phyloP scores from a whole-genome alignment of 495 filamentous ascomycete species.

The Penicillium paradoxum region DNA sequence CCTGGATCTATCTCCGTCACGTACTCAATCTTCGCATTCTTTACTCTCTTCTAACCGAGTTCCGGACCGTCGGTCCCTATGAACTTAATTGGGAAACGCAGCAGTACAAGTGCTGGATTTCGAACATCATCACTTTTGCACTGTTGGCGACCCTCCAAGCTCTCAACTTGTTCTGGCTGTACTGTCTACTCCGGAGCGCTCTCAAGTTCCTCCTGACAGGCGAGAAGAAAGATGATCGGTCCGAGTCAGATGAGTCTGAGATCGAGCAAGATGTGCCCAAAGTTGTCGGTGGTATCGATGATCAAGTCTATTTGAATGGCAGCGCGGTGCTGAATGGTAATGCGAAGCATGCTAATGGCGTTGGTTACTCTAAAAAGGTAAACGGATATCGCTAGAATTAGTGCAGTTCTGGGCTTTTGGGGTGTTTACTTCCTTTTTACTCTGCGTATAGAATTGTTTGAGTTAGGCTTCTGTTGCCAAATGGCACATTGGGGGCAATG shows the following conservation, averaged over 20 bases:
- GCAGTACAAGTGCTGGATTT: constrained; percentile 68
- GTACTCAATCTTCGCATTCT: constrained; percentile 80
- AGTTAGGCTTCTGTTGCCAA: too few relatives aligned
- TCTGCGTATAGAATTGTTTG: neutral
- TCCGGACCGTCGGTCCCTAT: constrained; percentile 74
- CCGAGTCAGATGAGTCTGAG: constrained; percentile 10
- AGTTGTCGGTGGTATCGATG: neutral
- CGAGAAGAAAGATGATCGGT: constrained; percentile 27
- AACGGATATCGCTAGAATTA: too few relatives aligned
- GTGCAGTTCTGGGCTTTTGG: too few relatives aligned
- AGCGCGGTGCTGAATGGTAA: neutral
- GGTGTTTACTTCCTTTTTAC: neutral
- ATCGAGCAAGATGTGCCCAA: constrained; percentile 7
- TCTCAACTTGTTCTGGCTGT: constrained; percentile 76
- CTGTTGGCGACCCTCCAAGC: constrained; percentile 64
- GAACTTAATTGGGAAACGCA: constrained; percentile 69
- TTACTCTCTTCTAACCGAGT: constrained; percentile 69
- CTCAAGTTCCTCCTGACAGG: constrained; percentile 19
- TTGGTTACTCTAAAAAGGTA: neutral
- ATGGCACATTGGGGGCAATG: neutral
- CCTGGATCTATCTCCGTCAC: constrained; percentile 87
- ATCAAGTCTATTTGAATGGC: neutral
- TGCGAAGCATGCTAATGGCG: neutral
- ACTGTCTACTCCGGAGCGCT: constrained; percentile 53
- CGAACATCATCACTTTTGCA: constrained; percentile 58